These are phyloP conservation scores for Geranomyces variabilis DNA, from an alignment of 192 early-diverging fungal genomes.

Conservation along the genomic window DNA sequence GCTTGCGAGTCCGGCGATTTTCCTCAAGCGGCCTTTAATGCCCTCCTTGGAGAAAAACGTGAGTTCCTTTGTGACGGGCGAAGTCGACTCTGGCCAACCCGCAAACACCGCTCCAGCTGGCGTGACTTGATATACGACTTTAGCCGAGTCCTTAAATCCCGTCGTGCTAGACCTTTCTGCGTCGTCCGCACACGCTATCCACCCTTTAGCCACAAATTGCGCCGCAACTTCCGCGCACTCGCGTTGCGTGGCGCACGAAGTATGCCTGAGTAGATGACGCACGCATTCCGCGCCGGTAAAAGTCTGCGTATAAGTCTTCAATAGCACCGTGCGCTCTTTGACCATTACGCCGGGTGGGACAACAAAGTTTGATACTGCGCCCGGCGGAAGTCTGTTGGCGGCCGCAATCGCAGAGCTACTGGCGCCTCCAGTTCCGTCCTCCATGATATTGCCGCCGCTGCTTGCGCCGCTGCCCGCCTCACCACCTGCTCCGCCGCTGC, in stretches of 20 bases:
- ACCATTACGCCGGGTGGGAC: conserved; percentile 21
- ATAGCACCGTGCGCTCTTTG: conserved; percentile 26
- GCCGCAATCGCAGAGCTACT: not conserved
- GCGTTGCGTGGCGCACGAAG: conserved; percentile 22
- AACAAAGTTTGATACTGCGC: conserved; percentile 2
- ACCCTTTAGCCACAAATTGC: conserved; percentile 31
- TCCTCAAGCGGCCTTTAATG: not conserved
- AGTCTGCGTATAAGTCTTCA: conserved; percentile 39
- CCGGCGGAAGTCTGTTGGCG: not conserved
- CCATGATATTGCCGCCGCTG: not conserved
- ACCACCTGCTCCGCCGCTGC: not conserved
- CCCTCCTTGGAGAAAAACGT: conserved; percentile 22
- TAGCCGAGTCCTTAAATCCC: conserved; percentile 22
- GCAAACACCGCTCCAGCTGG: conserved; percentile 19
- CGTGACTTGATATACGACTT: conserved; percentile 42
- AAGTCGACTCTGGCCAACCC: conserved; percentile 35
- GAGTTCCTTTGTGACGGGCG: conserved; percentile 12
- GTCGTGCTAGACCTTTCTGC: not conserved
- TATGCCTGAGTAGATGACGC: conserved; percentile 36
- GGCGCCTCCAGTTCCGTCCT: not conserved
- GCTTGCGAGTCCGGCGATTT: conserved; percentile 11
- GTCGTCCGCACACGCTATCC: conserved; percentile 28
- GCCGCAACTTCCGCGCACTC: conserved; percentile 35
- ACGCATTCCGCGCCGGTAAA: conserved; percentile 39
- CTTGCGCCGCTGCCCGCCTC: not conserved